Evolutionary conservation across 176 grass and related monocot species (phyloP), one percentile per base, ranked within the genome.

Genomic region (Musa troglodytarum): DNA sequence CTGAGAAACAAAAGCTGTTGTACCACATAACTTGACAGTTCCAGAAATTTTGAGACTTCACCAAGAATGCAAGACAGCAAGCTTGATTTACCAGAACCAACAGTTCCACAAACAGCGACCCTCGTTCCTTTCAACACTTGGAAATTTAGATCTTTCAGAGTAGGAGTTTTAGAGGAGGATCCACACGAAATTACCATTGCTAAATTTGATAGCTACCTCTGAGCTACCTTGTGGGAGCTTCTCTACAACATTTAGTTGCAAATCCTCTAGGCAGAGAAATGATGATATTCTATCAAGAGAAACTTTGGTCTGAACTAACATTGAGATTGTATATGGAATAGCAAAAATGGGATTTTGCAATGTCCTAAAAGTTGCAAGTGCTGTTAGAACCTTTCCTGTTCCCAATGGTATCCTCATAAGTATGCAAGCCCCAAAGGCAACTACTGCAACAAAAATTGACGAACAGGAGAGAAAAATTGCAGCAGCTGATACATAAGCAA

Each of bases 41-140:
- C 88, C 88, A 23, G 75, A 84, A 58, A 96, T 76, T 69, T 96
- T 21, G 84, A 86, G 56, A 96, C 83, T 78, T 96, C 86, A 16
- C 92, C 86, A 16, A 96, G 78, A 68, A 91, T 83, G 68, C 88
- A 91, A 65, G 92, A 91, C 26, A 96, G 63, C 68, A 96, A 81
- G 56, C 92, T 96, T 21, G 92, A 86, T 75, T 96, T 96, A 55
- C 92, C 92, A 10, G 88, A 91, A 56, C 92, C 92, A 25, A 91
- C 84, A 78, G 82, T 84, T 82, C 88, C 92, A 83, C 88, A 96
- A 34, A 96, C 69, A 54, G 92, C 92, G 68, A 87, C 82, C 65
- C 43, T 88, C 77, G 21, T 85, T 50, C 92, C 88, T 55, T 81
- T 73, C 22, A 26, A 55, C 6, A 84, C 64, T 53, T 29, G 67